Evolutionary conservation across 176 grass and related monocot species (phyloP).

Genomic region (Ensete ventricosum): DNA sequence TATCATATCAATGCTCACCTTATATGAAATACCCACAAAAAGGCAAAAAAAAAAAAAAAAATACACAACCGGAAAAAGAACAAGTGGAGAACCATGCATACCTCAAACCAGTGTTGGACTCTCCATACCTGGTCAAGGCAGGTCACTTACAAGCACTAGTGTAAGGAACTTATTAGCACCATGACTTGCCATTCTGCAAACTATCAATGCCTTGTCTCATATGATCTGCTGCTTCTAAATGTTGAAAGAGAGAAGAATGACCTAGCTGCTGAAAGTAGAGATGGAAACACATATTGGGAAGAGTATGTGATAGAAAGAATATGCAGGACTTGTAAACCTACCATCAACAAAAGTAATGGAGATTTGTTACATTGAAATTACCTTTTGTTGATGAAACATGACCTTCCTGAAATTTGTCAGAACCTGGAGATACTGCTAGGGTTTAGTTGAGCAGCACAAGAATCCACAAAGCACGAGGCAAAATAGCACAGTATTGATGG

Average conservation of each 20-base stretch:
- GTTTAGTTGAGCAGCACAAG: constrained; percentile 43
- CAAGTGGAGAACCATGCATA: not conserved
- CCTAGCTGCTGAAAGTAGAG: constrained; percentile 51
- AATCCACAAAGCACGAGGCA: not conserved
- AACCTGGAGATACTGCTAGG: constrained; percentile 37
- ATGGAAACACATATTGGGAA: not conserved
- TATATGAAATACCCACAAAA: not conserved
- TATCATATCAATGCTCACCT: not conserved
- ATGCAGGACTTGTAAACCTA: not conserved
- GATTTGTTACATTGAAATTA: constrained; percentile 24
- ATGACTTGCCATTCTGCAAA: constrained; percentile 7
- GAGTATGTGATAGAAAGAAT: not conserved
- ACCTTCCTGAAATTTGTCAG: constrained; percentile 49
- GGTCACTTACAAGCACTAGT: not conserved
- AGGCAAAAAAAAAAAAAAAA: too few relatives aligned
- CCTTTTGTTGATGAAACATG: constrained; percentile 43
- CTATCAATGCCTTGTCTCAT: constrained; percentile 71
- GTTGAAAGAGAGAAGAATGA: constrained; percentile 95
- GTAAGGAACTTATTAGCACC: not conserved
- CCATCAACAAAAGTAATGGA: not conserved
- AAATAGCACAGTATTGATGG: not conserved
- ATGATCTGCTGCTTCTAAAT: constrained; percentile 91
- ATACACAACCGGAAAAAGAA: too few relatives aligned
- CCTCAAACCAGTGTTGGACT: not conserved
- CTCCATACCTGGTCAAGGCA: not conserved